phyloP scores from a whole-genome alignment of 2,329 filamentous ascomycete genomes.

The Thelonectria rubi region DNA sequence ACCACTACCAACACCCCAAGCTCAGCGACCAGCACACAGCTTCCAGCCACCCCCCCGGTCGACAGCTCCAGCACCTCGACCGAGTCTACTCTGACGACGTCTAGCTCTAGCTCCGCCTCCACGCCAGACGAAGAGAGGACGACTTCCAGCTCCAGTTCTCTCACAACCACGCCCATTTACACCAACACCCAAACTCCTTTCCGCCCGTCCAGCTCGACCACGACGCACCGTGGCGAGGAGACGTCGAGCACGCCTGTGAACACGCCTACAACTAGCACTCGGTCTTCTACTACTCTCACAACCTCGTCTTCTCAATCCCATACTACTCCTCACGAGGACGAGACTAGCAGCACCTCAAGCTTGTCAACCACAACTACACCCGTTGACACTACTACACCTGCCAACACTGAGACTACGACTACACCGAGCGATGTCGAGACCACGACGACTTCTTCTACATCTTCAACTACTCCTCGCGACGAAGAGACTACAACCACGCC shows the following conservation, averaged over 20 bases:
- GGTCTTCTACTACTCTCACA: neutral
- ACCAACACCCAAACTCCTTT: neutral
- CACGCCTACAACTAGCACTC: neutral
- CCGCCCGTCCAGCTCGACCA: neutral
- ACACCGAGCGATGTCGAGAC: too few species aligned
- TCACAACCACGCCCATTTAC: neutral
- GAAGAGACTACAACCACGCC: too few species aligned
- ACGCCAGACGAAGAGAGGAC: neutral
- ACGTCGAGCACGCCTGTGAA: neutral
- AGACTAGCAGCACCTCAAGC: constrained; percentile 15
- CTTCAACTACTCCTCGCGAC: too few species aligned
- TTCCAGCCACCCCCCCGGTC: too few species aligned
- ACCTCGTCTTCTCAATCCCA: constrained; percentile 1
- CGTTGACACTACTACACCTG: constrained; percentile 14
- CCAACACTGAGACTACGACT: too few species aligned
- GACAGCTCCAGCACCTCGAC: neutral
- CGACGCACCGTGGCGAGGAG: neutral
- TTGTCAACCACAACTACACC: constrained; percentile 12
- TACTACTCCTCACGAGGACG: constrained; percentile 14
- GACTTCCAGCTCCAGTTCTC: neutral
- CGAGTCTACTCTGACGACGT: neutral
- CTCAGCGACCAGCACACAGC: too few species aligned
- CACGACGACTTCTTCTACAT: too few species aligned
- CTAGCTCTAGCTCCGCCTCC: neutral
- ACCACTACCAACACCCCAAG: too few species aligned